Percentiles rank a stretch among this genome's conserved stretches.
phyloP scores from a whole-genome alignment of 1,284 basidiomycete species.

The Ceratobasidium sp. region DNA sequence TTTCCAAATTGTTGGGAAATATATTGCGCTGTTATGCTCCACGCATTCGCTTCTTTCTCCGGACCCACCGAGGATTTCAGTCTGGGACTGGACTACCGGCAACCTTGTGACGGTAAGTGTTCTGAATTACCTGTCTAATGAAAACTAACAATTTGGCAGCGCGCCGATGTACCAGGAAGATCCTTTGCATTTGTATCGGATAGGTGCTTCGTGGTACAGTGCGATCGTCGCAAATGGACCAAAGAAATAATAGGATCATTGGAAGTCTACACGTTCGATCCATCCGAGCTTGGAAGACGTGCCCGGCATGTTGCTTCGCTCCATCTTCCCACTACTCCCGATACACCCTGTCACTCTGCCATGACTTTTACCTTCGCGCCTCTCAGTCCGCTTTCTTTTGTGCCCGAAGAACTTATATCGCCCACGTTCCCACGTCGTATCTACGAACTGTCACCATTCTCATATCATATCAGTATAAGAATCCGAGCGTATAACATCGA shows the following conservation, averaged over 20 bases:
- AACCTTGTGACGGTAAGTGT: slow-evolving; percentile 21
- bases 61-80: background rate
- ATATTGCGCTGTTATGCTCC: background rate
- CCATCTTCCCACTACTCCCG: background rate
- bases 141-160: background rate
- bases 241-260: background rate
- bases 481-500: slow-evolving; percentile 27
- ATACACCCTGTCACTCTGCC: no score
- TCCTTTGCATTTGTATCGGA: slow-evolving; percentile 34
- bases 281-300: background rate
- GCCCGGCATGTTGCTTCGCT: slow-evolving; percentile 23
- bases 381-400: background rate
- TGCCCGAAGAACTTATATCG: background rate
- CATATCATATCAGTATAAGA: slow-evolving; percentile 15
- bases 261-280: slow-evolving; percentile 13
- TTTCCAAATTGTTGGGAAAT: slow-evolving; percentile 10
- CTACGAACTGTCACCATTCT: slow-evolving; percentile 27
- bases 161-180: background rate
- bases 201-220: background rate
- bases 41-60: no score
- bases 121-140: no score
- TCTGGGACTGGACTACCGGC: slow-evolving; percentile 40
- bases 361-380: slow-evolving; percentile 4
- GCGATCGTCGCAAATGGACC: background rate
- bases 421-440: slow-evolving; percentile 16